Evolutionary conservation across 1,284 basidiomycete genomes (phyloP).

Genomic region (Microbotryomycetes sp.): DNA sequence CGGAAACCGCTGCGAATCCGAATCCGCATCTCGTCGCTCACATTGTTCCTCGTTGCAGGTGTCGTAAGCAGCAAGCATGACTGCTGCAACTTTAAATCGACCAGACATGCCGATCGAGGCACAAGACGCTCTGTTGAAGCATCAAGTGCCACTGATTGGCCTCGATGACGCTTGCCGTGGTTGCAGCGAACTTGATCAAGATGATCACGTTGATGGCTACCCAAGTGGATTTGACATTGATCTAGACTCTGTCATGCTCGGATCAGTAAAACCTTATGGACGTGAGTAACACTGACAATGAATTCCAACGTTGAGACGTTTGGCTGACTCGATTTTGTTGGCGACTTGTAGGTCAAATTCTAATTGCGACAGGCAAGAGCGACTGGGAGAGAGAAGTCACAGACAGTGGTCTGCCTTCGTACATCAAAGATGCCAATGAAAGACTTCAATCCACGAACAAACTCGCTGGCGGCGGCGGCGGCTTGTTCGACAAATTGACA

Average conservation of each 20-base stretch:
- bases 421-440: constrained; percentile 5
- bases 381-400: constrained; percentile 30
- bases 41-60: too few relatives aligned
- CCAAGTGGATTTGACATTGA: constrained; percentile 30
- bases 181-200: constrained; percentile 15
- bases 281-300: constrained; percentile 46
- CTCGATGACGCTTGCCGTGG: constrained; percentile 19
- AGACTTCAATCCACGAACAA: neutral
- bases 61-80: neutral
- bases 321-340: neutral
- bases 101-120: neutral
- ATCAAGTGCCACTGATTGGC: constrained; percentile 15
- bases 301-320: neutral
- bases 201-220: constrained; percentile 12
- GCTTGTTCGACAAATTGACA: constrained; percentile 13
- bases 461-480: neutral
- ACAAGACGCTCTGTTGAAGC: neutral
- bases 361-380: constrained; percentile 79
- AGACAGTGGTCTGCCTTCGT: constrained; percentile 14
- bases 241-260: constrained; percentile 51
- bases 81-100: neutral
- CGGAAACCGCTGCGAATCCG: too few relatives aligned
- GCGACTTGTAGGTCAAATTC: constrained; percentile 49
- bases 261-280: constrained; percentile 73
- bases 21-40: too few relatives aligned